These are phyloP conservation scores for Metschnikowia henanensis DNA, from an alignment of 805 yeast species.

Conservation along the genomic window DNA sequence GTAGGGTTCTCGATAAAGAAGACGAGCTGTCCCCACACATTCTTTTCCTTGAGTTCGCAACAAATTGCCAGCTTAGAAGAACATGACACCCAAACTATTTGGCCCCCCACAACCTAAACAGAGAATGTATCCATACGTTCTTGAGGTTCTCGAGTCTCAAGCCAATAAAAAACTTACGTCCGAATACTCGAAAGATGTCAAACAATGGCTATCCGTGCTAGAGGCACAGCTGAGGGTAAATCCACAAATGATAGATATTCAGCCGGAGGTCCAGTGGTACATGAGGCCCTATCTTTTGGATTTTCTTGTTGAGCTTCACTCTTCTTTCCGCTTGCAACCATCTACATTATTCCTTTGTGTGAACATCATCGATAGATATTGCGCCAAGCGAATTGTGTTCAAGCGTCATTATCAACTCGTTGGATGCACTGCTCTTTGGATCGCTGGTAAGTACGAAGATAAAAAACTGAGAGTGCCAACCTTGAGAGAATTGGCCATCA, in stretches of 20 bases:
- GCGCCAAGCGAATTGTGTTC: constrained; percentile 46
- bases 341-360: constrained; percentile 44
- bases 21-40: too few species aligned
- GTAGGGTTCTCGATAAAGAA: background rate
- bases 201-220: constrained; percentile 36
- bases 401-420: constrained; percentile 48
- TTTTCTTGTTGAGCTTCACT: constrained; percentile 43
- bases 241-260: constrained; percentile 51
- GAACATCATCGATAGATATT: constrained; percentile 46
- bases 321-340: constrained; percentile 42
- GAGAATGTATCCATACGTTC: constrained; percentile 39
- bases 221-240: constrained; percentile 45
- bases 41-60: background rate
- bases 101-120: constrained; percentile 31
- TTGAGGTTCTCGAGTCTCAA: constrained; percentile 49
- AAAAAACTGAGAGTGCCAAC: constrained; percentile 60
- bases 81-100: constrained; percentile 14
- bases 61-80: background rate
- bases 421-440: constrained; percentile 49
- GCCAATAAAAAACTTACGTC: constrained; percentile 41
- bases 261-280: constrained; percentile 49
- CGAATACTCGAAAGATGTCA: constrained; percentile 45
- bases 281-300: constrained; percentile 47
- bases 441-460: constrained; percentile 55
- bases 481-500: constrained; percentile 49